Evolutionary conservation across 768 basidiomycete species (phyloP), one percentile per base, ranked within the genome.

Genomic region (Kwoniella sp.): DNA sequence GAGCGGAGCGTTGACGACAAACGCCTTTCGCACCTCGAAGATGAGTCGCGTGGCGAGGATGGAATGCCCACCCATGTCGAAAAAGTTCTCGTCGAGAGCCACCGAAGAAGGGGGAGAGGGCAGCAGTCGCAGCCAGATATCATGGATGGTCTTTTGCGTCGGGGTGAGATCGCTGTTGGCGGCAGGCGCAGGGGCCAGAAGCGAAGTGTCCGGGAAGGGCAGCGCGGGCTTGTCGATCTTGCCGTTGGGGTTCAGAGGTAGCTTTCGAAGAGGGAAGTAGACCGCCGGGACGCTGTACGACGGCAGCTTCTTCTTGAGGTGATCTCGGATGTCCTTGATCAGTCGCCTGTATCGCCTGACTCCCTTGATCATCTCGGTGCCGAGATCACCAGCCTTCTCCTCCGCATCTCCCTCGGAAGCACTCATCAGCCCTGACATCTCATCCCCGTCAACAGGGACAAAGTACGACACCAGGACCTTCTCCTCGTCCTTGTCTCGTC

Each of bases 221-320:
- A 99, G 82, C 0, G 89, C 88, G 0, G 95, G 93, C 70, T 98
- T 99, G 78, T 99, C 95, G 72, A 99, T 86, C 77, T 99, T 99
- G 57, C 95, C 95, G 71, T 98, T 99, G 6, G 95, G 95, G 66
- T 96, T 99, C 44, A 99, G 81, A 17, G 95, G 95, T 88, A 99
- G 93, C 49, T 90, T 86, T 44, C 81, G 81, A 23, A 99, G 81
- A 0, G 95, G 95, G 26, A 99, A 89, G 59, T 96, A 92, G 20
- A 98, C 93, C 88, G 69, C 83, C 5, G 95, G 95, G 33, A 98
- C 83, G 62, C 88, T 90, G 76, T 99, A 96, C 63, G 82, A 87
- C 0, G 95, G 93, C 23, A 99, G 76, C 74, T 98, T 99, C 76
- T 88, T 91, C 81, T 92, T 96, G 61, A 98, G 80, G 70, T 98